A percentile compares a stretch with the other conserved stretches of the same genome.
Evolutionary conservation across 2,329 filamentous ascomycete genomes (phyloP).

Genomic region (Aspergillus amoenus): DNA sequence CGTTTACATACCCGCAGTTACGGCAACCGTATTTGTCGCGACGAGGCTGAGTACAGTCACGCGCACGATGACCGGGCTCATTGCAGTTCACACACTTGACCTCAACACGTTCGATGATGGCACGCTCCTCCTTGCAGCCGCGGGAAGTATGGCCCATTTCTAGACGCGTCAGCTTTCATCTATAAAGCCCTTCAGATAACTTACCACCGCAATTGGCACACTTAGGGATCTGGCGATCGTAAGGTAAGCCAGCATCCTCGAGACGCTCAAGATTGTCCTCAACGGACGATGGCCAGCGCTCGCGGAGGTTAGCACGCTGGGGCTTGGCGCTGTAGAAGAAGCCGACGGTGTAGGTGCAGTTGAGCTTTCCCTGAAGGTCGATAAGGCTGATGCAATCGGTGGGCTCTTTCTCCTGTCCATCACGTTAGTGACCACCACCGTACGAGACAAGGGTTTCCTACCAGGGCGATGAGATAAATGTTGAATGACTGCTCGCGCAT

Average conservation of each 20-base stretch:
- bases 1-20: constrained; percentile 49
- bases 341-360: constrained; percentile 51
- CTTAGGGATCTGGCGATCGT: constrained; percentile 51
- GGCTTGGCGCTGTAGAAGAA: constrained; percentile 50
- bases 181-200: background rate
- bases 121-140: constrained; percentile 50
- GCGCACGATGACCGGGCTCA: constrained; percentile 48
- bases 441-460: constrained; percentile 21
- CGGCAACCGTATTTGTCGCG: constrained; percentile 47
- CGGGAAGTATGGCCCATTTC: constrained; percentile 50
- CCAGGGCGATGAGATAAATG: constrained; percentile 54
- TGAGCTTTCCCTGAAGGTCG: constrained; percentile 53
- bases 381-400: constrained; percentile 50
- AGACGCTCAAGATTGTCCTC: constrained; percentile 56
- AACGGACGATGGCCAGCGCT: constrained; percentile 49
- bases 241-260: constrained; percentile 50
- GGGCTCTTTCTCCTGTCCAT: constrained; percentile 40
- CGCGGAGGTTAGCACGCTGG: constrained; percentile 46
- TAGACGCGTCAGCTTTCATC: constrained; percentile 17
- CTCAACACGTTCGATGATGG: constrained; percentile 38
- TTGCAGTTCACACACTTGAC: constrained; percentile 54
- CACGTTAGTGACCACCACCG: background rate
- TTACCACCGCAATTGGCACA: constrained; percentile 52
- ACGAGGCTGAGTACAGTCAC: constrained; percentile 46
- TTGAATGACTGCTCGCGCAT: constrained; percentile 50